Percentiles rank a stretch among this genome's conserved stretches.
These are phyloP conservation scores for Russula brevipes DNA, from an alignment of 768 basidiomycete genomes.

Conservation along the genomic window DNA sequence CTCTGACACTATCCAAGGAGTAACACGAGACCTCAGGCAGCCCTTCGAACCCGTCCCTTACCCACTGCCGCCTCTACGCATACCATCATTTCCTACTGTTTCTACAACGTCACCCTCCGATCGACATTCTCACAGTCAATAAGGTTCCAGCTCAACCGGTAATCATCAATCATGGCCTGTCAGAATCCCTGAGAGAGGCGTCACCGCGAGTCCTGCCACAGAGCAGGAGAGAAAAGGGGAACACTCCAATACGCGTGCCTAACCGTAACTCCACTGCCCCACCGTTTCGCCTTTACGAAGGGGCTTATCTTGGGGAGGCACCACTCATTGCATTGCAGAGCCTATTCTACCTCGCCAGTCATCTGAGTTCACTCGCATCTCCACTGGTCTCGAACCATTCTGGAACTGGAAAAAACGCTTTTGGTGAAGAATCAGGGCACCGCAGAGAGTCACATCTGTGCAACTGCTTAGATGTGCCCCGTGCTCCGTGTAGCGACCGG, in stretches of 20 bases:
- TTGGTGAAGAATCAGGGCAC: too few relatives aligned
- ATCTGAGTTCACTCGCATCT: not conserved
- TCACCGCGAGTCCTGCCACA: not conserved
- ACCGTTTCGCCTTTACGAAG: too few relatives aligned
- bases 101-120: slow-evolving; percentile 1
- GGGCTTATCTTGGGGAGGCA: not conserved
- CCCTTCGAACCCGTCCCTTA: not conserved
- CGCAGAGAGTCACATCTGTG: too few relatives aligned
- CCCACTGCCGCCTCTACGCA: not conserved
- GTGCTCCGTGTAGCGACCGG: too few relatives aligned
- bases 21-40: not conserved
- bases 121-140: not conserved
- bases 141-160: not conserved
- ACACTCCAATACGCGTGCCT: too few relatives aligned
- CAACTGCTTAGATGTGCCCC: too few relatives aligned
- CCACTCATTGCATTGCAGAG: not conserved
- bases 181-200: not conserved
- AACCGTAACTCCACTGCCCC: too few relatives aligned
- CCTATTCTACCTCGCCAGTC: slow-evolving; percentile 1
- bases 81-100: not conserved
- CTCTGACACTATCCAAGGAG: not conserved
- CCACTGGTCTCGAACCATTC: slow-evolving; percentile 1
- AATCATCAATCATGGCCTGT: not conserved
- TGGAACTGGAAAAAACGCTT: too few relatives aligned
- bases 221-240: not conserved